phyloP scores from a whole-genome alignment of 805 yeast genomes.

The Kazachstania bromeliacearum region DNA sequence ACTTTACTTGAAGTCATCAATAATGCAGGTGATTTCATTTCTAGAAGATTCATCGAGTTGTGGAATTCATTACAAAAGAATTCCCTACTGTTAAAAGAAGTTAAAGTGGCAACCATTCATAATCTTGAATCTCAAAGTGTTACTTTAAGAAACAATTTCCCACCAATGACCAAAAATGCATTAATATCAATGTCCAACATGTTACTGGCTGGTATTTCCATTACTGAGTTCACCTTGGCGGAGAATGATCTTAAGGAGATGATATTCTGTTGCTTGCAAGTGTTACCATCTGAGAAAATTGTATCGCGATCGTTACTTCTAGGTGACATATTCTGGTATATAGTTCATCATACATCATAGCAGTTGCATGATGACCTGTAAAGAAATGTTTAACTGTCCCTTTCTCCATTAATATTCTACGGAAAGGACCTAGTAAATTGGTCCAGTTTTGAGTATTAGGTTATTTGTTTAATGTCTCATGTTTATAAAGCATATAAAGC shows the following conservation, averaged over 20 bases:
- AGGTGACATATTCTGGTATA: conserved; percentile 18
- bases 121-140: neutral
- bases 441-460: too few species aligned
- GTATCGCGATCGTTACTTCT: conserved; percentile 12
- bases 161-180: conserved; percentile 18
- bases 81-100: conserved; percentile 12
- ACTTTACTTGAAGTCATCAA: conserved; percentile 15
- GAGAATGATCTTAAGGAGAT: conserved; percentile 18
- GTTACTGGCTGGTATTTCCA: conserved; percentile 20
- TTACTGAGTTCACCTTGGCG: conserved; percentile 16
- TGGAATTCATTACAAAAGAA: conserved; percentile 16
- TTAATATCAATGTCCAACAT: conserved; percentile 14
- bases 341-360: neutral
- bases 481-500: too few species aligned
- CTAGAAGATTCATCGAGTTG: conserved; percentile 23
- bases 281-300: conserved; percentile 14
- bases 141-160: conserved; percentile 9
- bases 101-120: neutral
- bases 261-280: conserved; percentile 17
- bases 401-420: too few species aligned
- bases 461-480: too few species aligned
- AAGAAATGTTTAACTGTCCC: too few species aligned
- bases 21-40: conserved; percentile 19
- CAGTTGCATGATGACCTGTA: too few species aligned
- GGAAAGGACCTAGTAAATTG: too few species aligned